phyloP scores from a whole-genome alignment of 129 eudicot species.

The Gnaphalium uliginosum region DNA sequence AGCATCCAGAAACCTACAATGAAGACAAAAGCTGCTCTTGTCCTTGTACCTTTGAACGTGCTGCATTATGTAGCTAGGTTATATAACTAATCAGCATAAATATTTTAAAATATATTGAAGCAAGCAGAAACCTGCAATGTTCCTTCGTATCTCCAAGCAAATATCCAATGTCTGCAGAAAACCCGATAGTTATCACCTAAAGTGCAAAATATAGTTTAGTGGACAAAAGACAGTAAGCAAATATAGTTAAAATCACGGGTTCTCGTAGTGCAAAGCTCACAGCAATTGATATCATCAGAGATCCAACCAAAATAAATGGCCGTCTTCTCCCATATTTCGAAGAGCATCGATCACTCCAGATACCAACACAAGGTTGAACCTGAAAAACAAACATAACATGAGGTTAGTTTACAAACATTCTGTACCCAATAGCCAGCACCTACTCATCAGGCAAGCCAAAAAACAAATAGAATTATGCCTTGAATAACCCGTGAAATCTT shows the following conservation, averaged over 20 bases:
- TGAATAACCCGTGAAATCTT: not conserved
- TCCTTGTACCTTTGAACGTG: slow-evolving; percentile 90
- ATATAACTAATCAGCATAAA: not conserved
- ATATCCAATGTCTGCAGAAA: slow-evolving; percentile 99
- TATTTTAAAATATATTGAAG: not conserved
- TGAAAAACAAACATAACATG: slow-evolving; percentile 33
- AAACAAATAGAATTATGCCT: not conserved
- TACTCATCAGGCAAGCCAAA: not conserved
- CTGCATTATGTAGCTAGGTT: slow-evolving; percentile 39
- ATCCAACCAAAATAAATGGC: slow-evolving; percentile 85
- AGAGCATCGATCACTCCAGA: slow-evolving; percentile 97
- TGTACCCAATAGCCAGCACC: slow-evolving; percentile 16
- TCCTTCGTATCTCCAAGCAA: slow-evolving; percentile 90
- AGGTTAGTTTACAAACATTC: not conserved
- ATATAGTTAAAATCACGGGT: not conserved
- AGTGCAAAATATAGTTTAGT: slow-evolving; percentile 44
- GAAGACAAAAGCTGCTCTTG: slow-evolving; percentile 90
- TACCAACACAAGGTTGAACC: slow-evolving; percentile 99
- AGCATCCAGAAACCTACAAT: slow-evolving; percentile 98
- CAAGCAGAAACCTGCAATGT: slow-evolving; percentile 65
- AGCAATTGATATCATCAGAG: slow-evolving; percentile 83
- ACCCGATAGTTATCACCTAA: slow-evolving; percentile 94
- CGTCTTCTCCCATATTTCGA: slow-evolving; percentile 96
- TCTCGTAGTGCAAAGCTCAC: slow-evolving; percentile 50
- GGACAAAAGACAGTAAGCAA: slow-evolving; percentile 16